Percentiles rank a stretch among this genome's conserved stretches.
phyloP scores from a whole-genome alignment of 176 grass and related monocot genomes.

The Lolium rigidum region DNA sequence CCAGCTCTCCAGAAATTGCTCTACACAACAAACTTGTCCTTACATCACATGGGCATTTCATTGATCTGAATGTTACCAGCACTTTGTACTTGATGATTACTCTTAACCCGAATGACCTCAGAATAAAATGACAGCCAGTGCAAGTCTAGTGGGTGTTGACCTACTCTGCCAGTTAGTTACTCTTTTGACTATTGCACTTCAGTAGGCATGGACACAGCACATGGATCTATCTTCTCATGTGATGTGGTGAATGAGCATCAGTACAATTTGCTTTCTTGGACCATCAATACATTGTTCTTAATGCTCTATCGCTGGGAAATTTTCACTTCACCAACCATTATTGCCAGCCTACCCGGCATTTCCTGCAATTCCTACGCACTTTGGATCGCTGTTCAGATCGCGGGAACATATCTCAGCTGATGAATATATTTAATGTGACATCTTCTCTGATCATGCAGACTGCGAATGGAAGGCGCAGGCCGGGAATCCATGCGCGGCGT shows the following conservation, averaged over 20 bases:
- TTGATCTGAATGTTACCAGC: constrained; percentile 13
- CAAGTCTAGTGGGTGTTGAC: constrained; percentile 9
- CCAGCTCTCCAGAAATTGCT: constrained; percentile 30
- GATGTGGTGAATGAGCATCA: not conserved
- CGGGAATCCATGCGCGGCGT: constrained; percentile 69
- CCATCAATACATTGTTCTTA: not conserved
- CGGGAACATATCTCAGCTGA: not conserved
- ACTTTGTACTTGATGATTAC: not conserved
- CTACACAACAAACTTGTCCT: constrained; percentile 24
- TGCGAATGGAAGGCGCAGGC: constrained; percentile 85
- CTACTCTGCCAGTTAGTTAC: not conserved
- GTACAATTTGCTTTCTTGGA: not conserved
- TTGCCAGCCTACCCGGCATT: constrained; percentile 14
- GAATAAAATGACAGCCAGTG: not conserved
- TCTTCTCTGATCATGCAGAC: constrained; percentile 53
- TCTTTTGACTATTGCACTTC: not conserved
- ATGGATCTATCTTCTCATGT: constrained; percentile 18
- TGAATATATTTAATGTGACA: constrained; percentile 15
- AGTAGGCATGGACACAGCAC: constrained; percentile 19
- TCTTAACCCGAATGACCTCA: not conserved
- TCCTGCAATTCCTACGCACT: constrained; percentile 4
- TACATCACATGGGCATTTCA: constrained; percentile 12
- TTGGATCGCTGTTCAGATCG: not conserved
- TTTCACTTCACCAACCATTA: constrained; percentile 17
- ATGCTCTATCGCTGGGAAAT: not conserved